Evolutionary conservation across 2,329 filamentous ascomycete genomes (phyloP).

Genomic region (Beauveria bassiana): DNA sequence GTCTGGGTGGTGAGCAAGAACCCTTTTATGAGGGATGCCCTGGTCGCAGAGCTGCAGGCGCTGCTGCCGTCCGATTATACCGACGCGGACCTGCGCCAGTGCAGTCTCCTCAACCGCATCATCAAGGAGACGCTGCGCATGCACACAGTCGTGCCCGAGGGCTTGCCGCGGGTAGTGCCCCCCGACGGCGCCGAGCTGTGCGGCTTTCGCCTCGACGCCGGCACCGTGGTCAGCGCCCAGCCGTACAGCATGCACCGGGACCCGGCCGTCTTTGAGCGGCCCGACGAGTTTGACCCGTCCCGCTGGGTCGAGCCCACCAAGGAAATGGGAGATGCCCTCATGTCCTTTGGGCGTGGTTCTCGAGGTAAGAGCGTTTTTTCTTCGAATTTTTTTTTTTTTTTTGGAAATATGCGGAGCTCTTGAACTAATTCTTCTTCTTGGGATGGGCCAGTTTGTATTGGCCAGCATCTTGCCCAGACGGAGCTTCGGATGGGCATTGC

Average conservation of each 20-base stretch:
- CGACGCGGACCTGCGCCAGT: conserved; percentile 16
- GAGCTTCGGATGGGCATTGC: conserved; percentile 45
- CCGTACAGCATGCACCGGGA: conserved; percentile 40
- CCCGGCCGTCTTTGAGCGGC: conserved; percentile 31
- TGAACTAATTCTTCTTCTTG: not conserved
- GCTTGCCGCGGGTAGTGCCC: conserved; percentile 33
- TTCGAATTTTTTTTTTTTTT: too few species aligned
- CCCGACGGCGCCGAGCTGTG: conserved; percentile 29
- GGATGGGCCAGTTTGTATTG: conserved; percentile 37
- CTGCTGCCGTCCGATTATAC: conserved; percentile 25
- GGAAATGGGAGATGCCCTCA: conserved; percentile 38
- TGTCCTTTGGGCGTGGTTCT: conserved; percentile 46
- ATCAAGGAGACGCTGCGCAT: conserved; percentile 39
- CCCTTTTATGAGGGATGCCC: conserved; percentile 20
- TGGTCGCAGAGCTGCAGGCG: conserved; percentile 28
- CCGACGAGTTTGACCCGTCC: conserved; percentile 25
- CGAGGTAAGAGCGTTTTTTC: conserved; percentile 24
- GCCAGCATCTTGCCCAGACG: conserved; percentile 48
- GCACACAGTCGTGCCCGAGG: conserved; percentile 31
- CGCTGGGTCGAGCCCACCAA: conserved; percentile 29
- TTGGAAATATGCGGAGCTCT: too few species aligned
- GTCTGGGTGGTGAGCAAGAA: conserved; percentile 30
- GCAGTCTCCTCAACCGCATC: conserved; percentile 33
- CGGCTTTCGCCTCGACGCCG: conserved; percentile 32
- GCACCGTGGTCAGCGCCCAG: conserved; percentile 33